Evolutionary conservation across 345 rosid species (phyloP), one percentile per base, ranked within the genome.

Genomic region (Euclidium syriacum): DNA sequence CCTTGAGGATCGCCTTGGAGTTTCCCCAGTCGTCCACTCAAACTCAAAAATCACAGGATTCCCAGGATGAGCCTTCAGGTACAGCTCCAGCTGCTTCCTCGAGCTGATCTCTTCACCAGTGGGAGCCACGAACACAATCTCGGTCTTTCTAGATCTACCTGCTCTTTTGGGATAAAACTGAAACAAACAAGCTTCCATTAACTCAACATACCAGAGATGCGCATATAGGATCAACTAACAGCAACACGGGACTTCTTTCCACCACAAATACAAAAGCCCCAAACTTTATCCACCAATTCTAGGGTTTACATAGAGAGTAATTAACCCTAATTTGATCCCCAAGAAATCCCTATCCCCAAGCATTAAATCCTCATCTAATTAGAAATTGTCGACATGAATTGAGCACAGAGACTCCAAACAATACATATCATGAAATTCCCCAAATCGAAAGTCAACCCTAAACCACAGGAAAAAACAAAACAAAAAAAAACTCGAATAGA

Each of bases 1-100:
- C 78, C 96, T 83, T 15, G 95, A 76, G 4, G 97, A 86, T 38
- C 97, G 71, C 78, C 97, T 86, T 10, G 97, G 97, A 34, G 88
- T 83, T 68, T 90, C 97, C n/a, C 91, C 95, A 41, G 91, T 84
- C 2, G 89, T 83, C 97, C 97, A 90, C 33, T 86, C 95, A 57
- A 90, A 90, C 71, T 83, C 95, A 0, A 85, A 50, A 20, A 79
- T 58, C 27, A 76, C 52, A 38, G 91, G 95, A 68, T 81, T 85
- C 8, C 88, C 95, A 60, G 88, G 86, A 71, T 86, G 85, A 20
- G 86, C 73, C 43, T 86, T 90, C 2, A 90, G 84, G 70, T 90
- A 86, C 76, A 76, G 79, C 78, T 90, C 90, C 83, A 90, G 60
- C 61, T 86, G 90, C 72, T 80, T 81, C 33, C 82, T 77, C 63